These are phyloP conservation scores for Kappamyces sp. DNA, from an alignment of 192 early-diverging fungal genomes.

Conservation along the genomic window DNA sequence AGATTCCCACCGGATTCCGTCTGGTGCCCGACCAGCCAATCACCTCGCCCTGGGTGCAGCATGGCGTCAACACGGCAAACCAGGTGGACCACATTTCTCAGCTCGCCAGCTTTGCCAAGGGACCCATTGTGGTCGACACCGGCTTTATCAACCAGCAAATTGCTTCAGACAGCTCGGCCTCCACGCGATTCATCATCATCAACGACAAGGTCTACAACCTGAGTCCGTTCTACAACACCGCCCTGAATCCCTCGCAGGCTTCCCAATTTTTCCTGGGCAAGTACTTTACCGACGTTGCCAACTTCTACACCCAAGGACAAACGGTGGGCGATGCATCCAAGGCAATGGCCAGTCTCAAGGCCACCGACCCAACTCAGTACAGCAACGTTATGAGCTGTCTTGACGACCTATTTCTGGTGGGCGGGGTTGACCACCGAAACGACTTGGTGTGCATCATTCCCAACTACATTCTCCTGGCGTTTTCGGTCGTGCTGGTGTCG, in stretches of 20 bases:
- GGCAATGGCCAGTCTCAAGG: not conserved
- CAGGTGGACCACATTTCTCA: slow-evolving; percentile 21
- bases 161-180: not conserved
- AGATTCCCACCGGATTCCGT: slow-evolving; percentile 26
- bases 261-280: no score
- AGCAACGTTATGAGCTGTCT: slow-evolving; percentile 54
- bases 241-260: not conserved
- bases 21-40: not conserved
- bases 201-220: slow-evolving; percentile 8
- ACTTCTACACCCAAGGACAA: no score
- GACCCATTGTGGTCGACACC: slow-evolving; percentile 37
- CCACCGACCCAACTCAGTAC: slow-evolving; percentile 13
- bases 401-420: slow-evolving; percentile 73
- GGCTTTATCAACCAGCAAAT: slow-evolving; percentile 9
- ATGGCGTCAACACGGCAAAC: slow-evolving; percentile 17
- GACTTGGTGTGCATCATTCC: slow-evolving; percentile 66
- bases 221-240: not conserved
- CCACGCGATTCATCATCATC: not conserved
- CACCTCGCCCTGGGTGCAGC: slow-evolving; percentile 19
- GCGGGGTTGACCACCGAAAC: slow-evolving; percentile 74
- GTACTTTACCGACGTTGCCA: no score
- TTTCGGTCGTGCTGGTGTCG: slow-evolving; percentile 63
- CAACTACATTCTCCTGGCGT: slow-evolving; percentile 71
- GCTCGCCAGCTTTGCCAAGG: slow-evolving; percentile 22
- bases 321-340: no score